phyloP scores from a whole-genome alignment of 2,329 filamentous ascomycete species.

The Catunica adiposa region DNA sequence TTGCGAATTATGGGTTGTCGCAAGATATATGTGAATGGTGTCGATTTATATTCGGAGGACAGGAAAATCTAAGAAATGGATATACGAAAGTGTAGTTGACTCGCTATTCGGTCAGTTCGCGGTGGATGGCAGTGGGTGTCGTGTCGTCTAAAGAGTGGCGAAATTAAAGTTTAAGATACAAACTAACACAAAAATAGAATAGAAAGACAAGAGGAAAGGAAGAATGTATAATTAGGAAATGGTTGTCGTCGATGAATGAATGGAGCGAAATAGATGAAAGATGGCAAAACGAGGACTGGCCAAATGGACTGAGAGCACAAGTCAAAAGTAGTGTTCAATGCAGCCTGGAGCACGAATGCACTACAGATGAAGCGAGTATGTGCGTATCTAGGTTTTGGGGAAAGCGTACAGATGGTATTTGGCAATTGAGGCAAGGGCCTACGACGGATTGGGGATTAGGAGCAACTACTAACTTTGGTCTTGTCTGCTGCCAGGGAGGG shows the following conservation, averaged over 20 bases:
- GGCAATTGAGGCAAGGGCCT: too few species aligned
- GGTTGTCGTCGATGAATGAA: background rate
- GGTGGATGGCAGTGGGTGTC: background rate
- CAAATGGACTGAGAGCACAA: background rate
- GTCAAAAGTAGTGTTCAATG: too few species aligned
- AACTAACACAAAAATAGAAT: slow-evolving; percentile 1
- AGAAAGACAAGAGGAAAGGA: background rate
- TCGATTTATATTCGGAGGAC: background rate
- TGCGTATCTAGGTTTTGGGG: background rate
- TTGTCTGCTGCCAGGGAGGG: too few species aligned
- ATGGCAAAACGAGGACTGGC: background rate
- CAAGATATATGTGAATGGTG: background rate
- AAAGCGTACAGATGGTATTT: too few species aligned
- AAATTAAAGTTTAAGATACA: slow-evolving; percentile 6
- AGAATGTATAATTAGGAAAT: background rate
- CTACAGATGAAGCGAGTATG: background rate
- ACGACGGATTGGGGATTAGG: too few species aligned
- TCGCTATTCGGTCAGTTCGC: background rate
- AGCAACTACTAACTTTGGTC: too few species aligned
- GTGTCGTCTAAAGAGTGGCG: slow-evolving; percentile 1
- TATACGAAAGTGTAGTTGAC: background rate
- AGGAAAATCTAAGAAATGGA: background rate
- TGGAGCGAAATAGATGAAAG: background rate
- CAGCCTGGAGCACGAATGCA: too few species aligned
- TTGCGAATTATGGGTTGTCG: background rate